Base-by-base conservation (phyloP, 2,329 filamentous ascomycete genomes). In the Sporothrix schenckii region DNA sequence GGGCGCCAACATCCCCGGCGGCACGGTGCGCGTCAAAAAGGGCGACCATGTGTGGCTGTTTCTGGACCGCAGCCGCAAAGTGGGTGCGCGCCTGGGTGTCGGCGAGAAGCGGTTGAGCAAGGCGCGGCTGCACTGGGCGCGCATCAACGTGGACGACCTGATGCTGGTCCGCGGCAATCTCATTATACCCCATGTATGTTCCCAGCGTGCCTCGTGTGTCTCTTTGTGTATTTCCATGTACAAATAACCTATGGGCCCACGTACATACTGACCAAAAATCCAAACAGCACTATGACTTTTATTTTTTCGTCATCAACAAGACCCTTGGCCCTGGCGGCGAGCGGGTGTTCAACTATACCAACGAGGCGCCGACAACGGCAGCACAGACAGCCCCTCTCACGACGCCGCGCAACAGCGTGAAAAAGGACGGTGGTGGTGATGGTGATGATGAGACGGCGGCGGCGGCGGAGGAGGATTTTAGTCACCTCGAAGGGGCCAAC, bases 291-390 rank as follows among this genome's bases (percentile, higher is more conserved):
- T 97, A 96, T 78, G 94, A 98, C 74, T 93, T 99, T 78, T 95
- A 98, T 79, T 95, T 94, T 81, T 98, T 99, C 81, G 89, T 97
- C 78, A 91, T 97, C 79, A 97, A 98, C 79, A 92, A 91, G 76
- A 91, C 88, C 34, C 80, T 88, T 1, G 92, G 91, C 1, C 90
- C 92, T n/a, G 88, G 88, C 50, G 90, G 91, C 67, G 83, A 83
- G 24, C 83, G 87, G 6, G 83, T 99, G 11, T 98, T 99, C 79
- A 86, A 92, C 76, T 97, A 94, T 79, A 83, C 81, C 74, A 79
- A 82, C 72, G 84, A 88, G 69, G 81, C 83, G 1, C 81, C 85
- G 0, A 73, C 73, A 13, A 73, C 34, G n/a, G 61, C 69, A 2
- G 24, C 53, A 2, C 49, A 50, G 39, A 13, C 19, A 2, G 56